Conservation (phyloP, 2,329 filamentous ascomycete genomes). For the Diaporthe destruens region DNA sequence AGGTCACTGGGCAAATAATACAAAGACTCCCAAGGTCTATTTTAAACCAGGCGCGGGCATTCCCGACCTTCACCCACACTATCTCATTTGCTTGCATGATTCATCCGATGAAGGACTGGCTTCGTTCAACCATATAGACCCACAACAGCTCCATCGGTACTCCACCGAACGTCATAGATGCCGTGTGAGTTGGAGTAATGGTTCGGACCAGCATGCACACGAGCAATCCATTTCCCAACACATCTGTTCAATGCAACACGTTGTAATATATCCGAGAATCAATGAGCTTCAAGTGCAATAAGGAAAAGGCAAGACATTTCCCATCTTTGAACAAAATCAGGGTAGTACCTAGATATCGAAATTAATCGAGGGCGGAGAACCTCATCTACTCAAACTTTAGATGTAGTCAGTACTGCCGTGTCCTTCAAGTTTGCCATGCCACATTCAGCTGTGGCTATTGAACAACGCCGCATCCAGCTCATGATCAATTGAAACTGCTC, state of each 20-base stretch:
- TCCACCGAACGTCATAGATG: neutral
- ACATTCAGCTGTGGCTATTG: neutral
- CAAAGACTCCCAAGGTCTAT: neutral
- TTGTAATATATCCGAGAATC: neutral
- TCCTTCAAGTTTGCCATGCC: too few relatives aligned
- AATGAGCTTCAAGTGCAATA: neutral
- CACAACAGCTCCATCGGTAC: neutral
- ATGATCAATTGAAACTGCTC: neutral
- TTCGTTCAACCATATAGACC: neutral
- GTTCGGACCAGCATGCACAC: too few relatives aligned
- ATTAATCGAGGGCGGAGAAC: neutral
- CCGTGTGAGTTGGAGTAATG: neutral
- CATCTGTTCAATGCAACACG: neutral
- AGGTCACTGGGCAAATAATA: neutral
- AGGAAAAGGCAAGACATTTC: neutral
- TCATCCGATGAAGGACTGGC: conserved; percentile 17
- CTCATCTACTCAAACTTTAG: neutral
- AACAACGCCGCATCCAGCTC: neutral
- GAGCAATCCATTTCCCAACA: neutral
- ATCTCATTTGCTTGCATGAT: conserved; percentile 13
- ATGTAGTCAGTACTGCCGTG: too few relatives aligned
- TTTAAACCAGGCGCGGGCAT: neutral
- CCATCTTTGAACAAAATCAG: neutral
- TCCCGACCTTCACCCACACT: neutral
- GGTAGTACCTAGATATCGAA: too few relatives aligned